phyloP scores from a whole-genome alignment of 257 asterid genomes.

The Solanum commersonii region DNA sequence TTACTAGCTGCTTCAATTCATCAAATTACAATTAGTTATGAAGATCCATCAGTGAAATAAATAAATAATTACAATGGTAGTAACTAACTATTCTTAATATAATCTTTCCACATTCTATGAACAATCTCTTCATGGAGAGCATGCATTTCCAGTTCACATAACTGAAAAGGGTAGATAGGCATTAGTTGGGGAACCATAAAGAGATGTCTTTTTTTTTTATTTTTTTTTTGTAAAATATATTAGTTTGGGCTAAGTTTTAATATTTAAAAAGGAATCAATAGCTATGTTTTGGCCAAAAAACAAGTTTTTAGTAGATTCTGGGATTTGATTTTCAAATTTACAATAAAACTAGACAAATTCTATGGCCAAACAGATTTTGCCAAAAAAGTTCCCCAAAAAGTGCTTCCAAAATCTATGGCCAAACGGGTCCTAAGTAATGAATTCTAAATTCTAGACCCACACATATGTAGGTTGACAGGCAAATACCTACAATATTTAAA shows the following conservation, averaged over 20 bases:
- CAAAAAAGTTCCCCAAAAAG: not conserved
- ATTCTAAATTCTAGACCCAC: not conserved
- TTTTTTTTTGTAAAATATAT: too few species aligned
- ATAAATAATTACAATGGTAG: not conserved
- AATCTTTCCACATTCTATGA: not conserved
- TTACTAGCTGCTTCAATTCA: not conserved
- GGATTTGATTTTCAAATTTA: not conserved
- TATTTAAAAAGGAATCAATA: not conserved
- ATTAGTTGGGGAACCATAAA: not conserved
- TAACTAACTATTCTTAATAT: not conserved
- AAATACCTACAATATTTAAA: not conserved
- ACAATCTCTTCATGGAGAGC: not conserved
- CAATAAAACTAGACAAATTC: not conserved
- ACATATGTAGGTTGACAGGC: not conserved
- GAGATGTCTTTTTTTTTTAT: not conserved
- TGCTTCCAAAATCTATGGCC: not conserved
- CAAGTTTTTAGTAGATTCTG: not conserved
- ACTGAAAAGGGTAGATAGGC: not conserved
- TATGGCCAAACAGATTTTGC: not conserved
- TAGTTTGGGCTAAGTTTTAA: not conserved
- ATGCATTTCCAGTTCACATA: not conserved
- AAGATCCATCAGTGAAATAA: not conserved
- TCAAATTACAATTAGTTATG: not conserved
- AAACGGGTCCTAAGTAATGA: not conserved
- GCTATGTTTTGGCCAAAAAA: not conserved